Evolutionary conservation across 371 early-diverging fungal species (phyloP).

Genomic region (Chytridium lagenaria): DNA sequence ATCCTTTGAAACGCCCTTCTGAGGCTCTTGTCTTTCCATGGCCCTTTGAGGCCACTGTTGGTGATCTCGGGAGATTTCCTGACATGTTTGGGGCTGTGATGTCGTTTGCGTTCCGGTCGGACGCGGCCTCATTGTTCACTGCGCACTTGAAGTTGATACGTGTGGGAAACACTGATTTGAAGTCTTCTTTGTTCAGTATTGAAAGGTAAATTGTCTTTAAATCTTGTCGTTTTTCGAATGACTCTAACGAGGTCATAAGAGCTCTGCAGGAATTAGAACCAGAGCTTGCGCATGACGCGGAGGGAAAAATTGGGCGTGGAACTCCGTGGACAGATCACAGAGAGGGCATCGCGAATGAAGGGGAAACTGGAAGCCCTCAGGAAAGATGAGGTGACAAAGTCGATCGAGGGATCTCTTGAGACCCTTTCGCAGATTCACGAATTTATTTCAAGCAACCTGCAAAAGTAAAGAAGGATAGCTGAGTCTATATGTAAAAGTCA

Average conservation of each 20-base stretch:
- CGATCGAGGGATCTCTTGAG: neutral
- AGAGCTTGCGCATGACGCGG: neutral
- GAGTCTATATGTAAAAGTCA: too few relatives aligned
- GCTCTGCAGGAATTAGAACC: neutral
- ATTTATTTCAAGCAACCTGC: conserved; percentile 7
- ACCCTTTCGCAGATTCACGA: neutral
- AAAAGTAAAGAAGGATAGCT: neutral
- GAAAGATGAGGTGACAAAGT: neutral
- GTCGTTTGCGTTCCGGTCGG: conserved; percentile 31
- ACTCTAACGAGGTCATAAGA: neutral
- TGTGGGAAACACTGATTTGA: neutral
- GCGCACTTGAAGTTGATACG: neutral
- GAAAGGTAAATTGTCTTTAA: neutral
- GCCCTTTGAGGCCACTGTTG: conserved; percentile 28
- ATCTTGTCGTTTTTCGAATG: neutral
- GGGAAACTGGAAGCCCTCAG: neutral
- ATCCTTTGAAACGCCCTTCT: conserved; percentile 43
- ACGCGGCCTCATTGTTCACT: conserved; percentile 14
- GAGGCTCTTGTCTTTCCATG: conserved; percentile 48
- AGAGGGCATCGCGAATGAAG: neutral
- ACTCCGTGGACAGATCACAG: neutral
- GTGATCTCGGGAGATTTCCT: conserved; percentile 35
- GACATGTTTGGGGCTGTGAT: conserved; percentile 45
- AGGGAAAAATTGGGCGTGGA: too few relatives aligned
- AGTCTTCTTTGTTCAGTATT: neutral